Evolutionary conservation across 345 rosid species (phyloP).

Genomic region (Microcos paniculata): DNA sequence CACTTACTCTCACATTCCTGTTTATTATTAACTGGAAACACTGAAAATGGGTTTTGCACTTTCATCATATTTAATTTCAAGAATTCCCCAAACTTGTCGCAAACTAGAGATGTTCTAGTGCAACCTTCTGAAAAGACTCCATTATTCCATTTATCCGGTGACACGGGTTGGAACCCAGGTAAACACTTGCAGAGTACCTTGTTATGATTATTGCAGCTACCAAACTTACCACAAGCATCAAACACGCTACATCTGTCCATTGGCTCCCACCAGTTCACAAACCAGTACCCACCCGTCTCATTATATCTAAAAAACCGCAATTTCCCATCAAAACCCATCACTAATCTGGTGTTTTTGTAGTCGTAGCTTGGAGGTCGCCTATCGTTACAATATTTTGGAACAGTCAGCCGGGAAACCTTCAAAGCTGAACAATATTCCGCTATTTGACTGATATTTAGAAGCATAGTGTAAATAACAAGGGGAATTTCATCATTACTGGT

Average conservation of each 20-base stretch:
- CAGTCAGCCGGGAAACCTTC: no score
- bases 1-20: constrained; percentile 23
- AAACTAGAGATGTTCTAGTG: constrained; percentile 17
- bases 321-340: constrained; percentile 37
- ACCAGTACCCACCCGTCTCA: constrained; percentile 20
- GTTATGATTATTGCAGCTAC: constrained; percentile 34
- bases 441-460: not conserved
- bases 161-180: constrained; percentile 39
- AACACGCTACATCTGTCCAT: constrained; percentile 31
- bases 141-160: constrained; percentile 26
- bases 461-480: not conserved
- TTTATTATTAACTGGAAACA: not conserved
- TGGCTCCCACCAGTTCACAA: constrained; percentile 35
- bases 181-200: constrained; percentile 35
- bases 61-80: constrained; percentile 20
- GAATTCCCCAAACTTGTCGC: constrained; percentile 16
- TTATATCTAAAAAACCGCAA: constrained; percentile 21
- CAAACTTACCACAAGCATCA: constrained; percentile 34
- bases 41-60: not conserved
- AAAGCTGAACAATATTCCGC: not conserved
- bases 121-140: constrained; percentile 41
- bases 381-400: not conserved
- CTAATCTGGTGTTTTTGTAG: constrained; percentile 23
- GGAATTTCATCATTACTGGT: not conserved
- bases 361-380: not conserved